Base-by-base conservation (phyloP, 495 filamentous ascomycete species). In the Penicillium silybi region DNA sequence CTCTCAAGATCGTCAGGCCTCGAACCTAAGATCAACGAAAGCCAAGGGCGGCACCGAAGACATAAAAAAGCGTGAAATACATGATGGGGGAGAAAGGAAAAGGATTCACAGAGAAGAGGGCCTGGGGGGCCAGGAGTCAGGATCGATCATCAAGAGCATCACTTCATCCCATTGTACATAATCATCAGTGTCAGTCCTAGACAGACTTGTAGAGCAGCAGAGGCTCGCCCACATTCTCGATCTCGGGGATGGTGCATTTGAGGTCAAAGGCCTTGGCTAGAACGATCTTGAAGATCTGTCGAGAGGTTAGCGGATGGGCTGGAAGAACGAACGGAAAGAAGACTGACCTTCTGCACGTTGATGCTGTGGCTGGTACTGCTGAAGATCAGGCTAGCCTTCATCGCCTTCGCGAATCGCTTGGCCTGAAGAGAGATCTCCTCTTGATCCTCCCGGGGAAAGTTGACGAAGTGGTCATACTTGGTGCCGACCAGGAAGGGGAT, bases 401-500 rank as follows among this genome's bases (percentile, higher is more conserved):
- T 98, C 11, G 93, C 93, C 65, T 95, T 95, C 50, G 93, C 93
- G 67, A 97, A 98, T 48, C 95, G 84, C 51, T 92, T 89, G 25
- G 93, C 93, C 90, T 96, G 92, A 58, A 90, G 90, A 1, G 89
- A 95, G 44, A 98, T 97, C 67, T 98, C 93, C 65, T 98, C 93
- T 67, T 98, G 93, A 64, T 98, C 93, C 62, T 97, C 92, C 16
- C 88, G 80, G 2, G 93, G 91, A 64, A 98, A 95, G 67, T 97
- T 97, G 63, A 98, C 91, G 72, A 97, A 98, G 63, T 96, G 92
- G 63, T 98, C 93, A 68, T 97, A 98, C 64, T 98, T 98, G 17
- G 93, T 98, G 34, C 93, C 93, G 19, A 98, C 87, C 15, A 98
- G 69, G 66, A 98, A 95, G 0, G 93, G 93, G 59, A 98, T 98